Base-by-base conservation (phyloP, 164 flowering plant species). In the Vitis cinerea region DNA sequence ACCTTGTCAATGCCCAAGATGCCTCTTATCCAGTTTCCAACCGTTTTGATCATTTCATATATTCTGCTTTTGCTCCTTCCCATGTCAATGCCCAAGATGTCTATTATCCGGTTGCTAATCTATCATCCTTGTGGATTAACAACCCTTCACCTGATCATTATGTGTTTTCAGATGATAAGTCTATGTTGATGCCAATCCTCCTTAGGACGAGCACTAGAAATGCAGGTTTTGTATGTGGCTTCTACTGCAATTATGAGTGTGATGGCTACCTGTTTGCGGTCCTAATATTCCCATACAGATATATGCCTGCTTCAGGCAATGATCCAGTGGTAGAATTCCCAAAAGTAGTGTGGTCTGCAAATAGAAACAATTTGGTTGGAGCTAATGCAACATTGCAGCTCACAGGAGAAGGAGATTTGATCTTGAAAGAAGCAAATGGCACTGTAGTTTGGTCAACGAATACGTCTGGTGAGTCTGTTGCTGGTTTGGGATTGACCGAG, bases 271-370 rank as follows among this genome's bases (percentile, higher is more conserved):
- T 62, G 11, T 68, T 78, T 55, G 71, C 68, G n/a, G 10, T 74
- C 49, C 65, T 71, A 59, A 64, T 70, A 7, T 50, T 73, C 51
- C 55, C 27, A 23, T 23, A 23, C 56, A 0, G 69, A 60, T 1
- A 1, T 23, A 23, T 23, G 1, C 0, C 1, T 1, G 1, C 27
- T 23, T 1, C 1, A 23, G 1, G 1, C 27, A 23, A 23, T 23
- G 27, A 23, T 23, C 2, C 27, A 23, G 44, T 6, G 44, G 7
- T 37, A 3, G 44, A 37, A 6, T 6, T 55, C 63, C 78, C 74
- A 4, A 67, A 65, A 48, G 73, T 77, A 3, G 68, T 78, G 3
- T 74, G 81, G 79, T 72, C 69, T 14, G 76, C 81, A 10, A 79
- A 66, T 16, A 9, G 72, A 11, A 37, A 60, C 74, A 61, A 59